Conservation (phyloP, 2,329 filamentous ascomycete species). For the Monosporascus sp. region DNA sequence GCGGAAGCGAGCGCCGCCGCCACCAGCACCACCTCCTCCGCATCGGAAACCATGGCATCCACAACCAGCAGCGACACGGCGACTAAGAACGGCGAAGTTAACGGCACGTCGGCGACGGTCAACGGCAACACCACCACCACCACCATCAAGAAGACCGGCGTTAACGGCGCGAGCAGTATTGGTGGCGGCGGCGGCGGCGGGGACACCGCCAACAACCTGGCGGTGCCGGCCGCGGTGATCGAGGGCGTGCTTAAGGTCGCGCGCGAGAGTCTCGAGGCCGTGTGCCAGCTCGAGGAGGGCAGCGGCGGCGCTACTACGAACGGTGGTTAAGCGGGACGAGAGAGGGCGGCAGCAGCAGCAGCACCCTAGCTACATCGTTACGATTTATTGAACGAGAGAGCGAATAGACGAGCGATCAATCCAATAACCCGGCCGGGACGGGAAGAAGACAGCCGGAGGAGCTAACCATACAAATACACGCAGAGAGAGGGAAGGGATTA, state of each 20-base stretch:
- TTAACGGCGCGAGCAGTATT: conserved; percentile 9
- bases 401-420: too few relatives aligned
- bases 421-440: too few relatives aligned
- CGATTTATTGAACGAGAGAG: neutral
- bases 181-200: conserved; percentile 3
- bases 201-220: conserved; percentile 38
- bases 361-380: neutral
- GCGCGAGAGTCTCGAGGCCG: conserved; percentile 51
- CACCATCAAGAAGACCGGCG: conserved; percentile 15
- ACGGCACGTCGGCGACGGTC: conserved; percentile 21
- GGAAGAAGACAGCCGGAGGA: neutral
- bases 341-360: neutral
- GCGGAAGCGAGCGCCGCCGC: conserved; percentile 9
- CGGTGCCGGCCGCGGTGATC: conserved; percentile 54
- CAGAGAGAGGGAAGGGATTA: too few relatives aligned
- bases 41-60: conserved; percentile 16
- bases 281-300: conserved; percentile 36
- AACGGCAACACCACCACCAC: conserved; percentile 25
- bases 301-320: neutral
- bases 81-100: conserved; percentile 14
- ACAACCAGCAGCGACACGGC: conserved; percentile 9
- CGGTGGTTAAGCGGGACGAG: neutral
- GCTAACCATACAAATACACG: too few relatives aligned
- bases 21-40: conserved; percentile 17
- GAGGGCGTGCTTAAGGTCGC: conserved; percentile 59